Base-by-base conservation (phyloP, 768 basidiomycete species). In the Russula griseocarnosa region DNA sequence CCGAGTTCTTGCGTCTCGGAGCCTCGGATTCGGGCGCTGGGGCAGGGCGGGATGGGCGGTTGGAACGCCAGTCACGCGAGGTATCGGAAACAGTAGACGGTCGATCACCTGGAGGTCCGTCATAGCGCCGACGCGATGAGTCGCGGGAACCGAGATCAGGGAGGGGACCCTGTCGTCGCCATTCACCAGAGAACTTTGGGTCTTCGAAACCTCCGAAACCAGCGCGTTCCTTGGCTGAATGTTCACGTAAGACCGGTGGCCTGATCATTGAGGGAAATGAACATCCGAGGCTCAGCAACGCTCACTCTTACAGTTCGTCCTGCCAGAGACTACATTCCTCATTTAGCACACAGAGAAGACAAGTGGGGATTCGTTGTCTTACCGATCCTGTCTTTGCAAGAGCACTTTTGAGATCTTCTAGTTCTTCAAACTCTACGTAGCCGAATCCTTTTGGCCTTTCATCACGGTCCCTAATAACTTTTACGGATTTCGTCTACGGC, bases 361-460 rank as follows among this genome's bases (percentile, higher is more conserved):
- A 22, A 32, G 5, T 34, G 30, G 26, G 18, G 55, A 38, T 44
- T 52, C 30, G 44, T 9, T 14, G 34, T 75, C 90, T 72, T 65
- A 93, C 92, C 34, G 81, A 74, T 59, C 89, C 90, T 28, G 79
- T 82, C 76, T 85, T 88, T 24, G 79, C 76, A 42, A 99, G 76
- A 5, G 89, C 97, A 63, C 86, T 86, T 76, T 95, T 95, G 56
- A 98, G 77, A 53, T 85, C 87, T 22, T 95, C 92, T 62, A 94
- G 71, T 58, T 87, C 88, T n/a, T 81, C 82, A 71, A 98, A 98
- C 73, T 99, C 97, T 63, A 98, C 86, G 74, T 99, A 98, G 38
- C 96, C 97, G 76, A 98, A 98, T 0, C 97, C 97, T 75, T 98
- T 98, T 22, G 95, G 92, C 73, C 93, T 94, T 55, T 95, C 94